Evolutionary conservation across 768 basidiomycete species (phyloP), one percentile per base, ranked within the genome.

Genomic region (Chiua virens): DNA sequence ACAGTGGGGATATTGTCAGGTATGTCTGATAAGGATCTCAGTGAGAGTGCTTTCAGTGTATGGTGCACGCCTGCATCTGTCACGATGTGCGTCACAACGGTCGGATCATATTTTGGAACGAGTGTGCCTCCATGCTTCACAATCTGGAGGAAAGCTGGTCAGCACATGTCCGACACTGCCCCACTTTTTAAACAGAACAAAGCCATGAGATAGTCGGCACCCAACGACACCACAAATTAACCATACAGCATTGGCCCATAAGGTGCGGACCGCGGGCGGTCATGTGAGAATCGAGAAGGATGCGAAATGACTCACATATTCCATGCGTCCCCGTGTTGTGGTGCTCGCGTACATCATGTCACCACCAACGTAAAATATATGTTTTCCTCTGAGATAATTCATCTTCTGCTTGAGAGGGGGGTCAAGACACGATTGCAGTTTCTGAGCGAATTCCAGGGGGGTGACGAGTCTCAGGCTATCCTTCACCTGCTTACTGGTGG

Each of bases 1-100:
- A 88, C 76, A 11, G 81, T 82, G 10, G 85, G 82, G 11, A 88
- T 83, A 38, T 79, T 70, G n/a, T 74, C 63, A 5, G 88, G 87
- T 39, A 91, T 83, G 5, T 87, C 78, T 8, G 64, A 67, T 15
- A 85, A 64, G 6, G 52, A 66, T 57, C 75, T 80, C 20, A 86
- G 59, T 2, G 80, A 80, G 4, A 86, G 68, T 1, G 75, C 67
- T 15, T 47, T 55, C n/a, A 72, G 48, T 3, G 74, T 67, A 6
- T 54, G 49, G 23, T 55, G 60, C 51, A 59, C 42, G 18, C 53
- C 55, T 3, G 60, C 58, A 45, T 81, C 82, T 8, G 82, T 81
- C 28, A 91, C 74, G 46, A 92, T 83, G 58, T 89, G 86, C 4
- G 89, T 89, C 25, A 86, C 79, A 9, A 64, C 54, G 5, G 60